Base-by-base conservation (phyloP, 352 stramenopile species). In the Globisporangium cystogenes region DNA sequence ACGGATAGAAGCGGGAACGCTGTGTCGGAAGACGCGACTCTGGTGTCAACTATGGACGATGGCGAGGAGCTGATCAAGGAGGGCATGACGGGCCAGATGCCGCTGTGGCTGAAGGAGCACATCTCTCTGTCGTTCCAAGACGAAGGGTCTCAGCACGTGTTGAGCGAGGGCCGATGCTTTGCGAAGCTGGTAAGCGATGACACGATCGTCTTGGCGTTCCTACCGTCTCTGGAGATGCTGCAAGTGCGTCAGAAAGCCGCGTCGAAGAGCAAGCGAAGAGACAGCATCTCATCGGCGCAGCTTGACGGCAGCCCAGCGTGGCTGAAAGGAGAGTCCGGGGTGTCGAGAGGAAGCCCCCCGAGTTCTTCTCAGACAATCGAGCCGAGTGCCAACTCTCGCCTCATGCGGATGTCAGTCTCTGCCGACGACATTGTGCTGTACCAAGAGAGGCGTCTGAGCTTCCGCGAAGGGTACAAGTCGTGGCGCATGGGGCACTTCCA, bases 101-200 rank as follows among this genome's bases (percentile, higher is more conserved):
- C 85, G 5, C 48, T 93, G 15, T 95, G 85, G 85, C 57, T 91
- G 35, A 78, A 85, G 51, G 46, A 83, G 0, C 69, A 72, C 31
- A 54, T 82, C 18, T 48, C 60, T 8, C 57, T 73, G 20, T 73
- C 71, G 6, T 74, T 82, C n/a, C 60, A 77, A 36, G 62, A 79
- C 24, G 59, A 69, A 26, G 50, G 64, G 3, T 58, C 65, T 7
- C 53, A 64, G 48, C 48, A 72, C 27, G 27, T 62, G 12, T 46
- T 91, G n/a, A 90, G 76, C 53, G 71, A 82, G 59, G 85, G 85
- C 18, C 80, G 84, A n/a, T 95, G 85, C 39, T 95, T 93, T 67
- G 85, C 81, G 11, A 95, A 95, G 59, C 54, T 92, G 23, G 63
- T 93, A 24, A 72, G 68, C 12, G 76, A 90, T 1, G 71, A 82